These are phyloP conservation scores for Puccinia novopanici DNA, from an alignment of 1,284 basidiomycete species.

Conservation along the genomic window DNA sequence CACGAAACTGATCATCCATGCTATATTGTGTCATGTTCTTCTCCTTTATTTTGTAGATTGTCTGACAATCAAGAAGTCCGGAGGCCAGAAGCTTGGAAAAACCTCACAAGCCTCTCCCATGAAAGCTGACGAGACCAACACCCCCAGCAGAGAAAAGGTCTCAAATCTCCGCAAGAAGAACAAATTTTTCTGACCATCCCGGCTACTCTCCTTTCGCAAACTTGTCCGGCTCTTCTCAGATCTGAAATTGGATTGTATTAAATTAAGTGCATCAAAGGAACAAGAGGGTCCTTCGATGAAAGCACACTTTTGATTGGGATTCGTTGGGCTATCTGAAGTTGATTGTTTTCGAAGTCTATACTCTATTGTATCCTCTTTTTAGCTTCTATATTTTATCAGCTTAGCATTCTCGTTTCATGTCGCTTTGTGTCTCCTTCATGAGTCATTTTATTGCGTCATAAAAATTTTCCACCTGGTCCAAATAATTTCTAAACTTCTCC, in stretches of 20 bases:
- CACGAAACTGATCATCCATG: not conserved
- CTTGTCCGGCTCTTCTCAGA: not conserved
- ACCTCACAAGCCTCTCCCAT: not conserved
- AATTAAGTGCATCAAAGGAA: not conserved
- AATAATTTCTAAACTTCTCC: not conserved
- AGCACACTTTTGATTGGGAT: not conserved
- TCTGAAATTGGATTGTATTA: not conserved
- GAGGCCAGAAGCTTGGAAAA: constrained; percentile 13
- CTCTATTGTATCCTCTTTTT: constrained; percentile 13
- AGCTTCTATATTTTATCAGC: constrained; percentile 5
- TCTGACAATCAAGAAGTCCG: constrained; percentile 24
- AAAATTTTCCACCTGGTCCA: not conserved
- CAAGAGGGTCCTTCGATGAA: not conserved
- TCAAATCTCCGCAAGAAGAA: constrained; percentile 28
- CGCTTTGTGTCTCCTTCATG: not conserved
- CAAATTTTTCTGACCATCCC: not conserved
- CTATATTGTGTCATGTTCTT: not conserved
- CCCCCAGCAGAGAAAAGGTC: not conserved
- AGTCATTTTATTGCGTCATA: not conserved
- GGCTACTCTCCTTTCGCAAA: not conserved
- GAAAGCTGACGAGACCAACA: constrained; percentile 8
- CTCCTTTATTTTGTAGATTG: not conserved
- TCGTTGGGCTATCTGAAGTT: not conserved
- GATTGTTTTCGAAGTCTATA: not conserved
- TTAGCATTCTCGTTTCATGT: not conserved